These are phyloP conservation scores for Dinochytrium kinnereticum DNA, from an alignment of 371 early-diverging fungal genomes.

Conservation along the genomic window DNA sequence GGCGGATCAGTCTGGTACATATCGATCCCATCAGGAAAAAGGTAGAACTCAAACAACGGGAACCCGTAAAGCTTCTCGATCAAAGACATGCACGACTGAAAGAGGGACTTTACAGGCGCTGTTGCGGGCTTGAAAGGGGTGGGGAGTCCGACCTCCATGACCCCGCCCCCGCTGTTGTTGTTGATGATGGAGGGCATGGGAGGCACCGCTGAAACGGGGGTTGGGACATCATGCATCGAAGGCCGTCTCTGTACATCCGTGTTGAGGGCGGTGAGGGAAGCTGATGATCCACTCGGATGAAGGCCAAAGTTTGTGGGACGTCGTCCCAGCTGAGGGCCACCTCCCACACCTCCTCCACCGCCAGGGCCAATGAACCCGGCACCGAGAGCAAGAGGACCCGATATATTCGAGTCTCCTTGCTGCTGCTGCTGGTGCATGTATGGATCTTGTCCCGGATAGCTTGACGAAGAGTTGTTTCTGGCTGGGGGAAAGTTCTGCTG, in stretches of 20 bases:
- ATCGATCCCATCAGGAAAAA: constrained; percentile 53
- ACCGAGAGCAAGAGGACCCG: too few relatives aligned
- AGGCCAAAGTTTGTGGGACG: constrained; percentile 18
- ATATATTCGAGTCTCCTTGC: background rate
- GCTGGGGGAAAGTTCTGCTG: too few relatives aligned
- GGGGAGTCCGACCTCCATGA: constrained; percentile 9
- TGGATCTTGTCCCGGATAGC: background rate
- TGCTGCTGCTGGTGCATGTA: background rate
- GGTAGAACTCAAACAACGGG: constrained; percentile 52
- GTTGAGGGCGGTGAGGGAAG: constrained; percentile 8
- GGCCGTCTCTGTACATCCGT: background rate
- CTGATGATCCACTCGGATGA: background rate
- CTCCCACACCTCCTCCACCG: background rate
- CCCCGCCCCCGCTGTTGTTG: background rate
- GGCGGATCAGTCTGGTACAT: constrained; percentile 29
- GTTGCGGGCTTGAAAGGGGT: background rate
- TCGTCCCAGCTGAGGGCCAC: background rate
- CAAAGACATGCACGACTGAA: constrained; percentile 46
- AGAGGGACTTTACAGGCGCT: constrained; percentile 45
- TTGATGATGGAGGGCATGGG: background rate
- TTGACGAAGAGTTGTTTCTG: too few relatives aligned
- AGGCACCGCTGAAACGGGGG: background rate
- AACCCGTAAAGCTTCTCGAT: constrained; percentile 53
- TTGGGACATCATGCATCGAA: background rate
- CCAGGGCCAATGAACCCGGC: constrained; percentile 7